Evolutionary conservation across 163 green algal genomes (phyloP).

Genomic region (Volvox carteri): DNA sequence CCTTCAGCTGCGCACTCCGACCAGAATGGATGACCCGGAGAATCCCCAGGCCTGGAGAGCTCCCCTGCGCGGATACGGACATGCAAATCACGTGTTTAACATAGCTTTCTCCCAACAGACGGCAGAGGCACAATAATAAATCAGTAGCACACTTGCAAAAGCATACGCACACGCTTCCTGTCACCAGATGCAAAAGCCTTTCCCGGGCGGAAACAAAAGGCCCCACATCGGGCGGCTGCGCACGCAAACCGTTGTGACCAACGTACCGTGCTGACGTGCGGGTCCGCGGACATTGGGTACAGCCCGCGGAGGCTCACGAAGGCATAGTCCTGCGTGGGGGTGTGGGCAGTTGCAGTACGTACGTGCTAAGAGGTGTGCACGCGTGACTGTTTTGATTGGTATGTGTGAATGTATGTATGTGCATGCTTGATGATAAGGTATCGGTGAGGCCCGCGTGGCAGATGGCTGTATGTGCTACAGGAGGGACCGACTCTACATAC

Average conservation of each 20-base stretch:
- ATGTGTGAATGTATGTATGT: neutral
- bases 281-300: slow-evolving; percentile 1
- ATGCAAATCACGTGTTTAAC: neutral
- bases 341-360: neutral
- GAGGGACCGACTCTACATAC: too few relatives aligned
- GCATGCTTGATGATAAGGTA: too few relatives aligned
- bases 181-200: neutral
- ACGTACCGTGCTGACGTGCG: slow-evolving; percentile 30
- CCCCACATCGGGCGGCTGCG: too few relatives aligned
- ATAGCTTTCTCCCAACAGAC: too few relatives aligned
- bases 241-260: too few relatives aligned
- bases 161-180: neutral
- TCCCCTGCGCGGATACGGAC: neutral
- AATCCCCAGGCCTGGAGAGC: slow-evolving; percentile 3
- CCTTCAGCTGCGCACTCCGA: neutral
- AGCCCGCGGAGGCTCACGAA: slow-evolving; percentile 13
- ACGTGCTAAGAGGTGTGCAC: neutral
- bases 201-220: too few relatives aligned
- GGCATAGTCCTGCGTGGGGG: neutral
- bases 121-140: neutral
- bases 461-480: too few relatives aligned
- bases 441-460: too few relatives aligned
- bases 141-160: neutral
- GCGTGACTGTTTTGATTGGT: neutral
- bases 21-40: neutral